Conservation (phyloP, 768 basidiomycete genomes). For the Naganishia onofrii region DNA sequence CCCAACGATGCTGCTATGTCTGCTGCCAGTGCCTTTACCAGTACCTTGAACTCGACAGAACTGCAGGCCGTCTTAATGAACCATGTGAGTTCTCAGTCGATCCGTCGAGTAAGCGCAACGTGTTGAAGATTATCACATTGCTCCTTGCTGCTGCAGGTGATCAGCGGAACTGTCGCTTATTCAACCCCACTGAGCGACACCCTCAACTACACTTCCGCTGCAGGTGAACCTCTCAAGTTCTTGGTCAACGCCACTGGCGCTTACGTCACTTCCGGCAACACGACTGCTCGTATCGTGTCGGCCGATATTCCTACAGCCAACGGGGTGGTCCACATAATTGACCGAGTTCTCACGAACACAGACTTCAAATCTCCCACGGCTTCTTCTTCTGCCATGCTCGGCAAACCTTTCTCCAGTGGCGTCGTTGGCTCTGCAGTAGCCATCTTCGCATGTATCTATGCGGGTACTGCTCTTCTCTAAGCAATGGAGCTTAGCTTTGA, state of each 20-base stretch:
- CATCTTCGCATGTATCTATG: conserved; percentile 33
- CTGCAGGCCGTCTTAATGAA: conserved; percentile 59
- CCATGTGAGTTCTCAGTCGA: conserved; percentile 57
- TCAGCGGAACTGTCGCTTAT: conserved; percentile 69
- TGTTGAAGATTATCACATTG: background rate
- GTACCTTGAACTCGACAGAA: conserved; percentile 57
- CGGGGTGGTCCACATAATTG: conserved; percentile 64
- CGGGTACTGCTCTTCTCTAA: conserved; percentile 30
- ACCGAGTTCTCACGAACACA: conserved; percentile 51
- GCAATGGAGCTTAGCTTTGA: too few relatives aligned
- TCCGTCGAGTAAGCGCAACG: background rate
- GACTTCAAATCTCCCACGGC: conserved; percentile 49
- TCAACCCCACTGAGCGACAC: conserved; percentile 57
- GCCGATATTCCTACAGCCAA: conserved; percentile 65
- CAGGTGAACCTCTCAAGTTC: conserved; percentile 61
- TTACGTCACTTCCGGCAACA: conserved; percentile 58
- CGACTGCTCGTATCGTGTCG: conserved; percentile 60
- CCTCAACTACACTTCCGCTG: conserved; percentile 58
- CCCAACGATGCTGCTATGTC: conserved; percentile 62
- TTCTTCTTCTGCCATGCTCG: background rate
- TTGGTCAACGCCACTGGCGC: conserved; percentile 60
- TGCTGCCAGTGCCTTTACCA: conserved; percentile 48
- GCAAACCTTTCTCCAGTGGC: background rate
- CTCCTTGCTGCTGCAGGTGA: conserved; percentile 54
- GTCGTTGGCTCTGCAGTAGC: conserved; percentile 38